Evolutionary conservation across 2,329 filamentous ascomycete species (phyloP), one percentile per base, ranked within the genome.

Genomic region (Cytospora piceicola): DNA sequence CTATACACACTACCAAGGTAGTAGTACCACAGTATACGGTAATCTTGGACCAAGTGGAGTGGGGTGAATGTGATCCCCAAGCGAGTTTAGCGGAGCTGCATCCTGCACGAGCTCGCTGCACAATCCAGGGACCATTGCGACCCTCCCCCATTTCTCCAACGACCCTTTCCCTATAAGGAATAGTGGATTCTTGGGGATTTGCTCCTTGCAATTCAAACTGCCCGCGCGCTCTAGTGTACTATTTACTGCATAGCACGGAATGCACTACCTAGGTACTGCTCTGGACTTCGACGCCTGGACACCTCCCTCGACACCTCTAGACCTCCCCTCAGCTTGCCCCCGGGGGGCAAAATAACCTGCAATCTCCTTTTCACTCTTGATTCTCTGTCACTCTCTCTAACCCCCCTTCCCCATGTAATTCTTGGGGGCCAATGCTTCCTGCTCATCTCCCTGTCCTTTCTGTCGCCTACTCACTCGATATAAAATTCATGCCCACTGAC

Each of bases 121-220:
- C 60, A 62, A 56, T 49, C 32, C 60, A 56, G 60, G 60, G 52
- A 56, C 52, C 53, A 56, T 39, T 56, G 36, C 34, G 49, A 55
- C 52, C 27, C 42, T 29, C 27, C 51, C 52, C 24, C 8, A 30
- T 34, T 42, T 53, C 60, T n/a, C 60, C 60, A 34, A 29, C 60
- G 9, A 39, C 34, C 56, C 20, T 27, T 34, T 22, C 52, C 60
- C 49, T 51, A 14, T 36, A 29, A n/a, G 52, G 52, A 56, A 30
- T 56, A 62, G 60, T 22, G 52, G 52, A 39, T 29, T 55, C n/a
- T 42, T 56, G 36, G 60, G 60, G 51, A 20, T 12, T 51, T 29
- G 36, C 60, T 56, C 52, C 52, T 53, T 56, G 60, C 39, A 62
- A 56, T 56, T 49, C 60, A 62, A 56, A 56, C 52, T 51, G 60